phyloP scores from a whole-genome alignment of 768 basidiomycete genomes.

The Russula dissimulans region DNA sequence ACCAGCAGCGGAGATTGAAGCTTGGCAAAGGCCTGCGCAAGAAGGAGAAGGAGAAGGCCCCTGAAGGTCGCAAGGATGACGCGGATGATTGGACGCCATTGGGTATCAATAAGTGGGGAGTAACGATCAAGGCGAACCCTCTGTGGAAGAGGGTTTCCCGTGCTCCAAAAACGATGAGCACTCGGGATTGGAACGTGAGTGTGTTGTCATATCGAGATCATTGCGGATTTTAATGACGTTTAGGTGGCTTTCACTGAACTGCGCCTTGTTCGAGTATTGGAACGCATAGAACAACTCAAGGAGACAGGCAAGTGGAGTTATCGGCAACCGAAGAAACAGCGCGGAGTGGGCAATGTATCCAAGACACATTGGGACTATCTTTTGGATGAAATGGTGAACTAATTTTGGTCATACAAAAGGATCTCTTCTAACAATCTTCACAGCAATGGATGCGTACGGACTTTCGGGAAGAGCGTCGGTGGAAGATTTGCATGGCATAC shows the following conservation, averaged over 20 bases:
- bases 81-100: constrained; percentile 55
- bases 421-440: neutral
- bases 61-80: constrained; percentile 31
- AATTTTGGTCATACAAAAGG: neutral
- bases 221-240: neutral
- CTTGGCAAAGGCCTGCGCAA: constrained; percentile 39
- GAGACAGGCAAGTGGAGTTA: constrained; percentile 79
- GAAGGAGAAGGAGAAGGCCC: constrained; percentile 39
- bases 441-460: constrained; percentile 97
- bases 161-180: constrained; percentile 69
- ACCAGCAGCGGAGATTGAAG: constrained; percentile 44
- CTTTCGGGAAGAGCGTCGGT: constrained; percentile 87
- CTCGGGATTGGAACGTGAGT: constrained; percentile 76
- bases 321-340: constrained; percentile 90
- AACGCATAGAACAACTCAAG: constrained; percentile 79
- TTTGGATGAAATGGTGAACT: constrained; percentile 87
- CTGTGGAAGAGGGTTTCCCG: constrained; percentile 59
- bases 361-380: constrained; percentile 96
- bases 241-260: constrained; percentile 77
- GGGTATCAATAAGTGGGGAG: constrained; percentile 57
- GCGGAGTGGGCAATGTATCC: constrained; percentile 58
- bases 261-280: constrained; percentile 67
- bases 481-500: constrained; percentile 83
- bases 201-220: neutral
- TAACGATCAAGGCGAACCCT: constrained; percentile 68